Conservation (phyloP, 768 basidiomycete genomes). For the Paxillus involutus region DNA sequence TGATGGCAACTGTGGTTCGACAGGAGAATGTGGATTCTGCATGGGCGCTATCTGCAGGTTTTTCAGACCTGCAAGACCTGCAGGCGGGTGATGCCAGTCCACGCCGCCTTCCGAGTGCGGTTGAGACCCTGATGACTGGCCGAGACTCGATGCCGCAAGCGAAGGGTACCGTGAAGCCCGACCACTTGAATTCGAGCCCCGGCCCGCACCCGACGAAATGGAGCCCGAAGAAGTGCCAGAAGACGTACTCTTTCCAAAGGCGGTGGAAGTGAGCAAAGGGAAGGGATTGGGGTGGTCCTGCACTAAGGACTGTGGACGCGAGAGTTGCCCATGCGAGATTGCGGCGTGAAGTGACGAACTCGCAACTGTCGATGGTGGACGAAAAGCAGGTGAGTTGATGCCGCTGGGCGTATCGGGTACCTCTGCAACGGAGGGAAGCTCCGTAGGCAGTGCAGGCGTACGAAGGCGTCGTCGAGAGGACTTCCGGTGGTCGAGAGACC, state of each 20-base stretch:
- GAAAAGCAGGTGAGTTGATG: neutral
- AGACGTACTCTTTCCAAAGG: conserved; percentile 23
- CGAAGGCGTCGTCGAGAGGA: conserved; percentile 9
- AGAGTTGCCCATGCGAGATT: conserved; percentile 9
- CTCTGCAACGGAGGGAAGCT: conserved; percentile 22
- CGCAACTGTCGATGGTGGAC: neutral
- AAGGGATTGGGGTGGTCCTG: conserved; percentile 4
- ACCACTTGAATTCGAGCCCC: conserved; percentile 15
- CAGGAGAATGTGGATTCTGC: conserved; percentile 23
- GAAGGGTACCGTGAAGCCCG: conserved; percentile 29
- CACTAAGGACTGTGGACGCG: conserved; percentile 7
- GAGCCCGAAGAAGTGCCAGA: conserved; percentile 16
- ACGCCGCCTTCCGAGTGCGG: conserved; percentile 11
- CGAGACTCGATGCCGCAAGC: conserved; percentile 18
- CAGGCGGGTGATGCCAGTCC: conserved; percentile 26
- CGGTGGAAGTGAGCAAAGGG: conserved; percentile 24
- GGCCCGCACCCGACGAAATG: conserved; percentile 11
- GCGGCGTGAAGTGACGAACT: conserved; percentile 8
- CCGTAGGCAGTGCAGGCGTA: neutral
- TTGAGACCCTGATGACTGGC: conserved; percentile 4
- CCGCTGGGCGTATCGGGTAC: conserved; percentile 6
- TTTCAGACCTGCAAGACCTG: conserved; percentile 21
- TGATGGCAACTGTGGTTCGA: conserved; percentile 4
- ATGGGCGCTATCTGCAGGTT: conserved; percentile 11
- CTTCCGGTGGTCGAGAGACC: conserved; percentile 5